Base-by-base conservation (phyloP, 495 filamentous ascomycete genomes). In the Penicillium macrosclerotiorum region DNA sequence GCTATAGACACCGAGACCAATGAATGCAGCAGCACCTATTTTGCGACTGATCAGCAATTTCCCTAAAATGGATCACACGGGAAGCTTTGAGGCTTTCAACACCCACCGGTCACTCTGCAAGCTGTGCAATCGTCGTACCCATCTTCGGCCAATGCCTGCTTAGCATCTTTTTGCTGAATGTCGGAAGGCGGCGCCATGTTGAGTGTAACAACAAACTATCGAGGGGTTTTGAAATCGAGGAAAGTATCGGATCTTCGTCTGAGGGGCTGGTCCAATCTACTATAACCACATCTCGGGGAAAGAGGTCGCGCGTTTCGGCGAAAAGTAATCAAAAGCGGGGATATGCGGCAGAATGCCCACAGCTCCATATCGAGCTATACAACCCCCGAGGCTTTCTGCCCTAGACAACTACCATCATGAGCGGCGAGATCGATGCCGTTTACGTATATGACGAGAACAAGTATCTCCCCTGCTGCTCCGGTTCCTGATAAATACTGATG, bases 361-460 rank as follows among this genome's bases (percentile, higher is more conserved):
- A 54, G 58, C 50, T 53, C 47, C 17, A 52, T 37, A 47, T 45
- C 45, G 49, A 54, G 56, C 54, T 47, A 57, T 58, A 59, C 54
- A 47, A 47, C 40, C 17, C n/a, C 30, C 32, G 39, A 41, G 19
- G 26, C n/a, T 35, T 37, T 32, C 37, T 38, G 24, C 14, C 44
- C 38, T 46, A 55, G 50, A 43, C 46, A 58, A 60, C 59, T 52
- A 37, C 41, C 57, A 63, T 32, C 36, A 89, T 89, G 81, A 89
- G 83, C 78, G 82, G 86, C 70, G 82, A 86, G 63, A 86, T 98
- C 59, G 91, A 96, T 77, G 93, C 93, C 57, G 72, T 98, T 59
- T 94, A 96, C 77, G 90, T 98, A 62, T 95, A 85, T 65, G 89
- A 96, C 76, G 89, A 95, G 71, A 78, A 87, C 65, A 90, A 89